Percentiles rank a stretch among this genome's conserved stretches.
phyloP scores from a whole-genome alignment of 176 grass and related monocot species.

The Juncus effusus region DNA sequence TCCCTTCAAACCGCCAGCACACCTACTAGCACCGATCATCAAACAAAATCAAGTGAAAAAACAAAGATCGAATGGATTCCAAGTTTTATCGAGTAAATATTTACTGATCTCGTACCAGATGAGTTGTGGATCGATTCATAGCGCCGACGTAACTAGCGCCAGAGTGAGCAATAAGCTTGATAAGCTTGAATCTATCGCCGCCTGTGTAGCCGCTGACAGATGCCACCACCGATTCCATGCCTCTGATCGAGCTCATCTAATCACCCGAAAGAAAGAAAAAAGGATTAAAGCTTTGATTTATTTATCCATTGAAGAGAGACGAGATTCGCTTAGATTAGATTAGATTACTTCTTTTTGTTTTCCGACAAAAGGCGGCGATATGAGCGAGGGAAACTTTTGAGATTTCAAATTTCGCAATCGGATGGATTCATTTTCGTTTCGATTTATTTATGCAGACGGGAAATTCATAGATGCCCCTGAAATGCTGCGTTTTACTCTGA shows the following conservation, averaged over 20 bases:
- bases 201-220: slow-evolving; percentile 93
- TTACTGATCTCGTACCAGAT: slow-evolving; percentile 44
- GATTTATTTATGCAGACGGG: too few species aligned
- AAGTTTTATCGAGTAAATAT: neutral
- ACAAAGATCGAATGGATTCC: neutral
- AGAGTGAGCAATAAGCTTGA: slow-evolving; percentile 78
- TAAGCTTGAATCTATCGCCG: slow-evolving; percentile 59
- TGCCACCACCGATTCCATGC: slow-evolving; percentile 69
- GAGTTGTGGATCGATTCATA: slow-evolving; percentile 80
- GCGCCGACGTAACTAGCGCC: slow-evolving; percentile 75
- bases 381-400: neutral
- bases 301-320: neutral
- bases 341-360: neutral
- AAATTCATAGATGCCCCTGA: too few species aligned
- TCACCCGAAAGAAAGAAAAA: slow-evolving; percentile 24
- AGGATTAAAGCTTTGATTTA: neutral
- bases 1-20: slow-evolving; percentile 82
- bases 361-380: neutral
- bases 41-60: neutral
- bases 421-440: neutral
- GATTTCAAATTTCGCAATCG: neutral
- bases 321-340: neutral
- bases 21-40: slow-evolving; percentile 41
- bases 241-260: slow-evolving; percentile 27
- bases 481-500: too few species aligned